Conservation (phyloP, 495 filamentous ascomycete species). For the Parathielavia hyrcaniae region DNA sequence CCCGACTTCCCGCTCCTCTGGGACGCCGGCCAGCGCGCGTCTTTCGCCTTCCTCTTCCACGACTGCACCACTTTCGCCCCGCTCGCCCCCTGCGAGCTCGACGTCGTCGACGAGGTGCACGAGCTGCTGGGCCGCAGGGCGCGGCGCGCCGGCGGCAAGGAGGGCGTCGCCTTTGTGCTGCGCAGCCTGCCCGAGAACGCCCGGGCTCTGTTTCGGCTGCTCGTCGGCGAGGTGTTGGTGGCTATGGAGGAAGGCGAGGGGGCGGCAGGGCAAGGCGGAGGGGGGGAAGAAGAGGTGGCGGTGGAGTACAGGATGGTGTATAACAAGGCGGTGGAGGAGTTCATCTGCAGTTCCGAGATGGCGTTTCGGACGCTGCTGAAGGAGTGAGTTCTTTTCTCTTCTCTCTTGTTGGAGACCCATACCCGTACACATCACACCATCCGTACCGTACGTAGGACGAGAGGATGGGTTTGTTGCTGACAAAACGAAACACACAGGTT, state of each 20-base stretch:
- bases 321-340: constrained; percentile 91
- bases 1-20: constrained; percentile 83
- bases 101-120: constrained; percentile 81
- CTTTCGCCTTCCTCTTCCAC: constrained; percentile 84
- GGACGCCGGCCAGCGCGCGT: constrained; percentile 72
- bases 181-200: constrained; percentile 89
- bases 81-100: constrained; percentile 59
- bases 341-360: constrained; percentile 94
- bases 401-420: neutral
- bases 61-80: constrained; percentile 85
- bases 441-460: neutral
- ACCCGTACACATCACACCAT: no score
- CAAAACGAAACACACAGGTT: constrained; percentile 50
- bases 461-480: constrained; percentile 22
- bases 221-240: constrained; percentile 80
- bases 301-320: constrained; percentile 89
- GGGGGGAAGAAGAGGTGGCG: constrained; percentile 47
- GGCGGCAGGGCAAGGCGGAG: neutral
- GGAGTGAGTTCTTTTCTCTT: constrained; percentile 52
- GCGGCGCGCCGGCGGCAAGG: constrained; percentile 77
- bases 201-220: constrained; percentile 70
- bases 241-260: constrained; percentile 49
- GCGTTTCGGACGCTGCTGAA: constrained; percentile 88
- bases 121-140: constrained; percentile 77
- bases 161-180: constrained; percentile 87